Evolutionary conservation across 805 yeast species (phyloP).

Genomic region (Brettanomyces nanus): DNA sequence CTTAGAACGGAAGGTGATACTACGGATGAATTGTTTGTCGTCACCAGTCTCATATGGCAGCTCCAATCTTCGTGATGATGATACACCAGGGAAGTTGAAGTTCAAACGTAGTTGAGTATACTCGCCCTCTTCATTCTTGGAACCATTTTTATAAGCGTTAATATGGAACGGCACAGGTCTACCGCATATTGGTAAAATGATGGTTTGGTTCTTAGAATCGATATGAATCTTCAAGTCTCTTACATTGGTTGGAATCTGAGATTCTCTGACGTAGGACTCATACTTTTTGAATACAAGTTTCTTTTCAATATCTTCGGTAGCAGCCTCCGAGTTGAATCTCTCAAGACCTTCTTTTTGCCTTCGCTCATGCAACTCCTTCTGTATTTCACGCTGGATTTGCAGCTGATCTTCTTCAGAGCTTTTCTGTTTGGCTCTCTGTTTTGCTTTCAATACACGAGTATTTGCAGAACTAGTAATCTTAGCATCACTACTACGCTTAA

Average conservation of each 20-base stretch:
- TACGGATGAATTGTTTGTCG: slow-evolving; percentile 78
- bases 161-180: slow-evolving; percentile 98
- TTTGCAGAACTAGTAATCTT: slow-evolving; percentile 28
- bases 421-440: slow-evolving; percentile 68
- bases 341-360: slow-evolving; percentile 82
- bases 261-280: slow-evolving; percentile 89
- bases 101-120: slow-evolving; percentile 84
- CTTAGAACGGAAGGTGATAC: slow-evolving; percentile 79
- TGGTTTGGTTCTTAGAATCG: slow-evolving; percentile 81
- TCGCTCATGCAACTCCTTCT: slow-evolving; percentile 72
- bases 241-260: slow-evolving; percentile 80
- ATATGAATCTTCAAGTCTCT: slow-evolving; percentile 81
- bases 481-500: slow-evolving; percentile 8
- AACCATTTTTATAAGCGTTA: slow-evolving; percentile 87
- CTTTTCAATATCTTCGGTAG: slow-evolving; percentile 50
- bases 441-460: slow-evolving; percentile 69
- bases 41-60: slow-evolving; percentile 87
- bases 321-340: slow-evolving; percentile 74
- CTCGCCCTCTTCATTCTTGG: slow-evolving; percentile 94
- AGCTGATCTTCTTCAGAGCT: slow-evolving; percentile 73
- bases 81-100: slow-evolving; percentile 80
- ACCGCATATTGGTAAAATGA: slow-evolving; percentile 85
- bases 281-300: slow-evolving; percentile 80
- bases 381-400: slow-evolving; percentile 73
- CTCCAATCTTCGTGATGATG: slow-evolving; percentile 58